Evolutionary conservation across 169 alveolate species (phyloP).

Genomic region (Perkinsus chesapeaki): DNA sequence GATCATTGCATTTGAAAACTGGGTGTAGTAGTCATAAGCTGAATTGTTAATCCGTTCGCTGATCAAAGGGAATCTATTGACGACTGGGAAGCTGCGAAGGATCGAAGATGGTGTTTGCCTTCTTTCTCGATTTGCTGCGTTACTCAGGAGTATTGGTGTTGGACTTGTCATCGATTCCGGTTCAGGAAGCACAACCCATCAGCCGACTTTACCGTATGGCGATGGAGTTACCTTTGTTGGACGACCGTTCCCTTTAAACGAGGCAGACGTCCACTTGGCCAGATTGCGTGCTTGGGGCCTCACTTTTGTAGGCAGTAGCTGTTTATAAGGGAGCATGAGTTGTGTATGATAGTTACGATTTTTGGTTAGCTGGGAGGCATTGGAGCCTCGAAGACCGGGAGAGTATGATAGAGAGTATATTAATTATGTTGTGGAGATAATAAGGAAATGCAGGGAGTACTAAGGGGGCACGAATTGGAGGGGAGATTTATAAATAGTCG

Average conservation of each 20-base stretch:
- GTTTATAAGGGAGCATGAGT: neutral
- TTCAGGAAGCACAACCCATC: neutral
- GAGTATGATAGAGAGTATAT: constrained; percentile 5
- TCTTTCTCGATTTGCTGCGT: neutral
- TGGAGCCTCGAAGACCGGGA: constrained; percentile 6
- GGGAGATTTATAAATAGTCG: too few species aligned
- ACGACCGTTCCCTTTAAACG: constrained; percentile 3
- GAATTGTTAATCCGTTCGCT: too few species aligned
- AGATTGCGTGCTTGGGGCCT: constrained; percentile 9
- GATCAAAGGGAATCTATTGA: too few species aligned
- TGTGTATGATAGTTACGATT: neutral
- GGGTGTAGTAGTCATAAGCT: too few species aligned
- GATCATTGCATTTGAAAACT: too few species aligned
- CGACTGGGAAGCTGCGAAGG: too few species aligned
- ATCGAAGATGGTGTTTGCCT: too few species aligned
- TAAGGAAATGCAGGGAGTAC: neutral
- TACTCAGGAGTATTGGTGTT: neutral
- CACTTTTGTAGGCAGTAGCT: neutral
- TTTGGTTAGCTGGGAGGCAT: constrained; percentile 1
- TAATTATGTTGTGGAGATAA: neutral
- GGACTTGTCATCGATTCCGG: too few species aligned
- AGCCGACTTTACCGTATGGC: neutral
- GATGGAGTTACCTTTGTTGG: neutral
- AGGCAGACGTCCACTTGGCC: constrained; percentile 8
- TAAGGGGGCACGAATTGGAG: too few species aligned